Percentiles rank a stretch among this genome's conserved stretches.
Evolutionary conservation across 78 protist genomes (phyloP).

Genomic region (Cavenderia fasciculata): DNA sequence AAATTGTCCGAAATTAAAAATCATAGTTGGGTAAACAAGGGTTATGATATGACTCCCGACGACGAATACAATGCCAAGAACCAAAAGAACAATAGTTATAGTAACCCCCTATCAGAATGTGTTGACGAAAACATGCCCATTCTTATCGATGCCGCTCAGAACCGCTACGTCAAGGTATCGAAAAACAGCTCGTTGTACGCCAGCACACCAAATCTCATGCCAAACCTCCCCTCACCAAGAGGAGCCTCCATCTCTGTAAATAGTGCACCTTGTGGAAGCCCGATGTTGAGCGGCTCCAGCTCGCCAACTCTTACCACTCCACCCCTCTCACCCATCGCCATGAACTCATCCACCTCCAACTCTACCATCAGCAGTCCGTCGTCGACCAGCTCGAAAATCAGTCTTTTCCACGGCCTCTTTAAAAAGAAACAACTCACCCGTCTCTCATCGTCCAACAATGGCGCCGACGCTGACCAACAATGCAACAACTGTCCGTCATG

Average conservation of each 20-base stretch:
- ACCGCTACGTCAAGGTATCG: too few relatives aligned
- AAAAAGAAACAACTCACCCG: constrained; percentile 18
- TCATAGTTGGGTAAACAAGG: constrained; percentile 71
- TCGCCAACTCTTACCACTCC: neutral
- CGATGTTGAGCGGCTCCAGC: neutral
- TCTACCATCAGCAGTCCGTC: constrained; percentile 10
- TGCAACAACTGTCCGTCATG: too few relatives aligned
- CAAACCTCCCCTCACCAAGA: neutral
- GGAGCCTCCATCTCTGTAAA: neutral
- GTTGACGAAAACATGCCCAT: too few relatives aligned
- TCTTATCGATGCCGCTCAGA: too few relatives aligned
- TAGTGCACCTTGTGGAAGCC: neutral
- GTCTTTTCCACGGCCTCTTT: constrained; percentile 55
- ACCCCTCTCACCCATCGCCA: neutral
- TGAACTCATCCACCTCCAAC: neutral
- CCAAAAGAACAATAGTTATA: too few relatives aligned
- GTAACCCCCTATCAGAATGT: too few relatives aligned
- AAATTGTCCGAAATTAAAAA: constrained; percentile 49
- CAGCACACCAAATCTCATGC: constrained; percentile 53
- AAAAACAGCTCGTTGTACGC: constrained; percentile 13
- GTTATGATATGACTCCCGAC: constrained; percentile 69
- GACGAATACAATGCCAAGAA: constrained; percentile 66
- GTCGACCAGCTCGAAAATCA: neutral
- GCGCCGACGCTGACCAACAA: neutral
- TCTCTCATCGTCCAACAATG: neutral